These are phyloP conservation scores for Adansonia digitata DNA, from an alignment of 345 rosid genomes.

Conservation along the genomic window DNA sequence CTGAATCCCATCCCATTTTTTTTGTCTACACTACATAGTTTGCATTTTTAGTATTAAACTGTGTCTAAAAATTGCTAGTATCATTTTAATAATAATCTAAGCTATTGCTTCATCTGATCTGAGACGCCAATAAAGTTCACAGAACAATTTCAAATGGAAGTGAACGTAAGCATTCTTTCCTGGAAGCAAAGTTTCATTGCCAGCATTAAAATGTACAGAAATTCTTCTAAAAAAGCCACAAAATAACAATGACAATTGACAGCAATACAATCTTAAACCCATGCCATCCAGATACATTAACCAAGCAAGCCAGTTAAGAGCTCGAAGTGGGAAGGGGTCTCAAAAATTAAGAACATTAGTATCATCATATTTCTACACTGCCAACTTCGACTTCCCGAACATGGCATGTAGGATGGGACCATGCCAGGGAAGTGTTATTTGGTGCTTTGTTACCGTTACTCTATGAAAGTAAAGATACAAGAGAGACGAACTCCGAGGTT, in stretches of 20 bases:
- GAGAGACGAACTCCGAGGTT: constrained; percentile 80
- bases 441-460: not conserved
- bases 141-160: not conserved
- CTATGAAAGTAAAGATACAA: constrained; percentile 77
- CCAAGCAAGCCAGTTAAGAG: not conserved
- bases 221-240: not conserved
- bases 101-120: not conserved
- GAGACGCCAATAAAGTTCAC: not conserved
- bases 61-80: too few species aligned
- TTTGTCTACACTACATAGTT: too few species aligned
- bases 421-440: not conserved
- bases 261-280: constrained; percentile 4
- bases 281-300: not conserved
- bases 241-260: not conserved
- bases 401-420: not conserved
- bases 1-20: too few species aligned
- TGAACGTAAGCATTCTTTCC: not conserved
- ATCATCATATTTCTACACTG: constrained; percentile 1
- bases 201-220: not conserved
- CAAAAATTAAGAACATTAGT: not conserved
- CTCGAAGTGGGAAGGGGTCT: not conserved
- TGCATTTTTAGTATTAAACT: too few species aligned
- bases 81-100: too few species aligned
- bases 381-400: not conserved
- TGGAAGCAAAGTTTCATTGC: not conserved